These are phyloP conservation scores for Zygoascus meyerae DNA, from an alignment of 1,139 yeast species.

Conservation along the genomic window DNA sequence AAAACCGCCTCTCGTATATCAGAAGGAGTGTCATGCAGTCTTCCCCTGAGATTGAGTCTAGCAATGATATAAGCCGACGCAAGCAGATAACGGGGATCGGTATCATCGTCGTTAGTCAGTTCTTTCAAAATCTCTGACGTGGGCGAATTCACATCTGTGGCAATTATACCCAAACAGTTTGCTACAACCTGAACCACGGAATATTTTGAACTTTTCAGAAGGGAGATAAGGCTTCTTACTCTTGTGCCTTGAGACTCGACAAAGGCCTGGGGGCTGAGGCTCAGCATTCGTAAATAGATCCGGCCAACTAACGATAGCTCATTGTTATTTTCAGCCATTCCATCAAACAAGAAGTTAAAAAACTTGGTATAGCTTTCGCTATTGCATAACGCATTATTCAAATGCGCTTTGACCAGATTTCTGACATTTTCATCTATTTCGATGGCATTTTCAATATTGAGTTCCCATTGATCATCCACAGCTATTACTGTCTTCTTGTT, in stretches of 20 bases:
- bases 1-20: background rate
- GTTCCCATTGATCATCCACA: constrained; percentile 70
- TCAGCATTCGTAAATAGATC: constrained; percentile 24
- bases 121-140: background rate
- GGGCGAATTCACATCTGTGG: constrained; percentile 29
- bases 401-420: constrained; percentile 30
- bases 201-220: constrained; percentile 10
- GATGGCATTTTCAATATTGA: constrained; percentile 65
- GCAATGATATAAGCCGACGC: constrained; percentile 12
- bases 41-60: constrained; percentile 16
- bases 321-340: constrained; percentile 27
- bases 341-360: constrained; percentile 34
- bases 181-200: constrained; percentile 35
- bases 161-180: constrained; percentile 50
- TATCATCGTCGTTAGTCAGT: background rate
- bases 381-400: constrained; percentile 15
- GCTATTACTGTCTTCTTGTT: constrained; percentile 52
- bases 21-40: background rate
- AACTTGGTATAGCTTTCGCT: constrained; percentile 21
- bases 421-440: constrained; percentile 56
- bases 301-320: constrained; percentile 25
- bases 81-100: constrained; percentile 2
- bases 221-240: constrained; percentile 13
- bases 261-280: constrained; percentile 25
- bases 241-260: constrained; percentile 17